Base-by-base conservation (phyloP, 768 basidiomycete species). In the Sarcodon sp. region DNA sequence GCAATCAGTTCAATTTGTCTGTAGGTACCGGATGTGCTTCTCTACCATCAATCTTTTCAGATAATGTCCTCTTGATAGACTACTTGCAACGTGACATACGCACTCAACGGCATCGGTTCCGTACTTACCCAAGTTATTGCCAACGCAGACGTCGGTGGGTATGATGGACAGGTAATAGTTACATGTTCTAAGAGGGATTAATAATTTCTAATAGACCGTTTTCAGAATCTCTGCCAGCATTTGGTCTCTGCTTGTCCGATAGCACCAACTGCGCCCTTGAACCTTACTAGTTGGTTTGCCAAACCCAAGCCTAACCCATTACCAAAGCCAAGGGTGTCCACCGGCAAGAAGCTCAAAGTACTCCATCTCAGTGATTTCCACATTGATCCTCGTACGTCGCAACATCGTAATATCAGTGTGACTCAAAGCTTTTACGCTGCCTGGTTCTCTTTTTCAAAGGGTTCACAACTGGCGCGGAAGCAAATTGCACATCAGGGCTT, bases 321-420 rank as follows among this genome's bases (percentile, higher is more conserved):
- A 10, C 82, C 81, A n/a, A 51, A 66, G 7, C 68, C 69, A 0
- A 81, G 71, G 59, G 68, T 69, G 58, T 71, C 73, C 12, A 83
- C 76, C 39, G 83, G 83, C 10, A 62, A 83, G 55, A 69, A 76
- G 35, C 64, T 86, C 38, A 86, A 83, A 58, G 77, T 87, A 0
- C 61, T 88, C 49, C 86, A 87, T 58, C 48, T 88, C n/a, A 84
- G 83, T 1, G 85, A 87, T 56, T 68, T 84, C 49, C 86, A 87
- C 59, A 63, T 88, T 45, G 85, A 87, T 60, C 79, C 84, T 35
- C 72, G 83, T 81, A 54, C 44, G 72, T 55, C 15, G 18, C 32
- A 6, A n/a, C 10, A 11, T 27, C 47, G 16, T 27, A 7, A 12
- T 21, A n/a, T 44, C 10, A 11, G 4, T 43, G n/a, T 11, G 33